Conservation (phyloP, 345 rosid species). For the Euphorbia tirucalli region DNA sequence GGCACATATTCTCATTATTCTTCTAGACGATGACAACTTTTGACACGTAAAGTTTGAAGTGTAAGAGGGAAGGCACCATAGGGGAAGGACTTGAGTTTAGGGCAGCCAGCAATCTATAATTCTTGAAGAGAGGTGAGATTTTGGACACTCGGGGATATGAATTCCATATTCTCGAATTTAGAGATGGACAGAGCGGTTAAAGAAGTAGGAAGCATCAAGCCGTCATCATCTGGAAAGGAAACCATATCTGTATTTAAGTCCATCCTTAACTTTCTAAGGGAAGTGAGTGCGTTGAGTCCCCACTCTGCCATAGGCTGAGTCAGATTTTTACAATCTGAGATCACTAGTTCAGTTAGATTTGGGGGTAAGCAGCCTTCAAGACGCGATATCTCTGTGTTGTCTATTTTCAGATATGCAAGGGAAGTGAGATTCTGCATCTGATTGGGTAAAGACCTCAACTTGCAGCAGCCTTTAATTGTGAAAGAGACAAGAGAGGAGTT, state of each 20-base stretch:
- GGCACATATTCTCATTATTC: too few species aligned
- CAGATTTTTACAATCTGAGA: constrained; percentile 18
- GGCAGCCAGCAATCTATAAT: constrained; percentile 21
- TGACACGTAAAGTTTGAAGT: too few species aligned
- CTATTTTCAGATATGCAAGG: not conserved
- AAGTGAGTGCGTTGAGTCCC: constrained; percentile 19
- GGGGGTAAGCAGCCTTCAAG: constrained; percentile 31
- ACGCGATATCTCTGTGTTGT: constrained; percentile 4
- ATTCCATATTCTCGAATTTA: constrained; percentile 6
- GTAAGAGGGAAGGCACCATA: too few species aligned
- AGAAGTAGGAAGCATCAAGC: constrained; percentile 25
- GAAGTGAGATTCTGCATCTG: constrained; percentile 17
- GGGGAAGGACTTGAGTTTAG: constrained; percentile 20
- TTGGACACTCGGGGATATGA: constrained; percentile 14
- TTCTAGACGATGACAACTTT: too few species aligned
- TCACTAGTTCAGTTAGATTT: constrained; percentile 10
- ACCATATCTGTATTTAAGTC: constrained; percentile 1
- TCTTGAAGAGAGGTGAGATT: constrained; percentile 20
- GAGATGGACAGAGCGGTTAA: constrained; percentile 11
- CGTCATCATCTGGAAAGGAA: constrained; percentile 28
- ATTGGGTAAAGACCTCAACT: constrained; percentile 21
- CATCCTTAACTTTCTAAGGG: constrained; percentile 19
- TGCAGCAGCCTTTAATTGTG: constrained; percentile 8
- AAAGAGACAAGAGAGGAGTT: constrained; percentile 5
- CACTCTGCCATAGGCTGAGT: constrained; percentile 15